These are phyloP conservation scores for Vicia villosa DNA, from an alignment of 306 rosid genomes.

Conservation along the genomic window DNA sequence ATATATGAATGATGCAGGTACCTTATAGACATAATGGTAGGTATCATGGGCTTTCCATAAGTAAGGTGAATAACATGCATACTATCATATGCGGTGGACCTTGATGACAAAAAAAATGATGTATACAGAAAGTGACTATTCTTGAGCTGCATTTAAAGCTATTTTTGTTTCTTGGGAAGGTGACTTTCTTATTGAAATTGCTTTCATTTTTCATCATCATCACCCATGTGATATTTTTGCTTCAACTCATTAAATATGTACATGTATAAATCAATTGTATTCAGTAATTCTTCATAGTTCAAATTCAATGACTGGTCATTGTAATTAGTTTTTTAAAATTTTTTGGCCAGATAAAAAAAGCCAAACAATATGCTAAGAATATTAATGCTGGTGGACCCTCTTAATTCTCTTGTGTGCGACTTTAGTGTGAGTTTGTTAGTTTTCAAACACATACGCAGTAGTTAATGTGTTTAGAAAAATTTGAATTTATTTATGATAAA, in stretches of 20 bases:
- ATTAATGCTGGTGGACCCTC: background rate
- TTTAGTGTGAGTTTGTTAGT: too few relatives aligned
- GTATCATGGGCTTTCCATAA: slow-evolving; percentile 36
- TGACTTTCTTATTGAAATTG: slow-evolving; percentile 31
- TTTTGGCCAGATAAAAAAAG: background rate
- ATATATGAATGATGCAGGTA: slow-evolving; percentile 5
- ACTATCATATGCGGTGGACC: slow-evolving; percentile 32
- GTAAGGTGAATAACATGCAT: slow-evolving; percentile 24
- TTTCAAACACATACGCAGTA: too few relatives aligned
- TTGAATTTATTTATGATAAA: too few relatives aligned
- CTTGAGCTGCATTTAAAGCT: slow-evolving; percentile 44
- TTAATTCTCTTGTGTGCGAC: slow-evolving; percentile 5
- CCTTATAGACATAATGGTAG: slow-evolving; percentile 34
- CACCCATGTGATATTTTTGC: slow-evolving; percentile 39
- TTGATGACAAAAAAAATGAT: slow-evolving; percentile 32
- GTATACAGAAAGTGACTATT: slow-evolving; percentile 46
- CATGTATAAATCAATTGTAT: background rate
- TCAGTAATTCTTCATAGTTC: background rate
- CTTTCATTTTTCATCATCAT: slow-evolving; percentile 37
- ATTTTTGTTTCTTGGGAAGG: slow-evolving; percentile 39
- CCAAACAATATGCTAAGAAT: slow-evolving; percentile 1
- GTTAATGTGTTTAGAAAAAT: too few relatives aligned
- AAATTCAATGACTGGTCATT: slow-evolving; percentile 3
- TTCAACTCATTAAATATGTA: slow-evolving; percentile 22
- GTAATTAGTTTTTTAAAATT: background rate